phyloP scores from a whole-genome alignment of 768 basidiomycete species.

The Ramaria rubella region DNA sequence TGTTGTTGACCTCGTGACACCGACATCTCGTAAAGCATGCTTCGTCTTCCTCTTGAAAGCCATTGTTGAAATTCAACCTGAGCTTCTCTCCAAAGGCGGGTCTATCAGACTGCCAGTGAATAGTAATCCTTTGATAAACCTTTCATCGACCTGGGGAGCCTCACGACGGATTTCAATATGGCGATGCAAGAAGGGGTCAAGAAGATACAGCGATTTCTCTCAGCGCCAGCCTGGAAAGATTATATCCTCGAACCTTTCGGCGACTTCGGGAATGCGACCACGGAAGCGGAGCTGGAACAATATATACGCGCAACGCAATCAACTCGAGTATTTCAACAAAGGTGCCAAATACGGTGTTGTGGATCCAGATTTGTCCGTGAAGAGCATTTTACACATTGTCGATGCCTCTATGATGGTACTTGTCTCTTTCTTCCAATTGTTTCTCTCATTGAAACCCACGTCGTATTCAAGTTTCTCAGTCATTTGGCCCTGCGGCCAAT shows the following conservation, averaged over 20 bases:
- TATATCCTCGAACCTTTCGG: constrained; percentile 13
- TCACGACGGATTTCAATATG: constrained; percentile 22
- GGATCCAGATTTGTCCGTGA: constrained; percentile 31
- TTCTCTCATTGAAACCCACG: no score
- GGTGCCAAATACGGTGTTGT: no score
- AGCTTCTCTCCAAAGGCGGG: constrained; percentile 16
- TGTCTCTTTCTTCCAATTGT: no score
- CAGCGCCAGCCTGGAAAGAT: constrained; percentile 13
- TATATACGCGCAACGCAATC: constrained; percentile 24
- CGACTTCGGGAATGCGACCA: constrained; percentile 17
- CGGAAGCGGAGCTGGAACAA: constrained; percentile 16
- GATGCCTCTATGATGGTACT: constrained; percentile 22
- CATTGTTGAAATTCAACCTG: constrained; percentile 1
- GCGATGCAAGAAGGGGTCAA: constrained; percentile 19
- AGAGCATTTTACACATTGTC: constrained; percentile 39
- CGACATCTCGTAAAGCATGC: constrained; percentile 29
- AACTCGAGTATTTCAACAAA: constrained; percentile 38
- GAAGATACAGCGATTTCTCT: constrained; percentile 2
- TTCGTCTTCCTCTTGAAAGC: neutral
- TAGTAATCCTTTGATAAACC: constrained; percentile 21
- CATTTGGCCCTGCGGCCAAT: no score
- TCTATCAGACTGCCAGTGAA: constrained; percentile 20
- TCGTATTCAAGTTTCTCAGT: no score
- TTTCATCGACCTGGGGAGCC: constrained; percentile 22
- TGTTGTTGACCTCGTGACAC: constrained; percentile 23